Percentiles rank a stretch among this genome's conserved stretches.
These are phyloP conservation scores for Rhodotorula babjevae DNA, from an alignment of 768 basidiomycete species.

Conservation along the genomic window DNA sequence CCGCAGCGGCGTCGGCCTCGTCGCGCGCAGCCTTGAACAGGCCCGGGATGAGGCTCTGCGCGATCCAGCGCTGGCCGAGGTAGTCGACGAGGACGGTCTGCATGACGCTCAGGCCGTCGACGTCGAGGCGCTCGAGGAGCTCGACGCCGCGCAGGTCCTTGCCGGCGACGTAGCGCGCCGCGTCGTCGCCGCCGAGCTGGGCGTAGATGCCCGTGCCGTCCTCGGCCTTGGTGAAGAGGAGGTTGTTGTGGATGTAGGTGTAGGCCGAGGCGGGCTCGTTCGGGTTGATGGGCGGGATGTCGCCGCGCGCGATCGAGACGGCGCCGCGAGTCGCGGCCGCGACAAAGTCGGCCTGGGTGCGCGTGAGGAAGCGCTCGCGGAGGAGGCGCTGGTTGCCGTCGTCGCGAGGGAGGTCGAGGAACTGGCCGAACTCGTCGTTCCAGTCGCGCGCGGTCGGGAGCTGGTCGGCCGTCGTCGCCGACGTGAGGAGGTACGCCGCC, in stretches of 20 bases:
- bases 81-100: conserved; percentile 52
- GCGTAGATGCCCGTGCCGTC: conserved; percentile 49
- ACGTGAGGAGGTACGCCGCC: conserved; percentile 50
- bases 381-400: conserved; percentile 48
- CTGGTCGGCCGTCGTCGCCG: conserved; percentile 47
- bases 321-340: conserved; percentile 48
- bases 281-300: conserved; percentile 50
- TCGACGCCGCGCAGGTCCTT: conserved; percentile 51
- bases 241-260: conserved; percentile 51
- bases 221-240: conserved; percentile 52
- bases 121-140: conserved; percentile 50
- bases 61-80: conserved; percentile 51
- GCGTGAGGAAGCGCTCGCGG: conserved; percentile 49
- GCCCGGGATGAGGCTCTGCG: conserved; percentile 51
- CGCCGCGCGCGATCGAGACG: conserved; percentile 48
- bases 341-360: conserved; percentile 50
- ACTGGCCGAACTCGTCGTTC: conserved; percentile 52
- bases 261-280: conserved; percentile 48
- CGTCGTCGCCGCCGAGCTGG: conserved; percentile 51
- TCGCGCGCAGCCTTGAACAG: conserved; percentile 47
- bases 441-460: conserved; percentile 51
- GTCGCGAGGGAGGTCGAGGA: conserved; percentile 47
- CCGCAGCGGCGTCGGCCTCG: conserved; percentile 31
- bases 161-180: conserved; percentile 49
- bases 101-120: conserved; percentile 43